phyloP scores from a whole-genome alignment of 208 protist species.

The Trypanosoma vivax region DNA sequence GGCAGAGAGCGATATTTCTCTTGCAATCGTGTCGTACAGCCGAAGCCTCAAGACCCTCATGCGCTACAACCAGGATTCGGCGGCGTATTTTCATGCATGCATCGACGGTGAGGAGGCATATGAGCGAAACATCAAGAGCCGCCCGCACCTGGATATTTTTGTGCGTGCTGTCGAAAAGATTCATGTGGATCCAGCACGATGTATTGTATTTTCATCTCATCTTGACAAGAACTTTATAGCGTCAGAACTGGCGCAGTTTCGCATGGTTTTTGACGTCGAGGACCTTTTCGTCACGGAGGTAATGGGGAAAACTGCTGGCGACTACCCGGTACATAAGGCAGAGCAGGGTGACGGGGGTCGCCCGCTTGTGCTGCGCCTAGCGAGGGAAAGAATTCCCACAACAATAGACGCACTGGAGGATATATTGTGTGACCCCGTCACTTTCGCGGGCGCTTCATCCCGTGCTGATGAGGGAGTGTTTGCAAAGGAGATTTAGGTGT shows the following conservation, averaged over 20 bases:
- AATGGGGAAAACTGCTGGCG: constrained; percentile 5
- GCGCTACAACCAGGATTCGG: constrained; percentile 41
- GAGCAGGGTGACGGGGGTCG: constrained; percentile 18
- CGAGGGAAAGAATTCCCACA: constrained; percentile 43
- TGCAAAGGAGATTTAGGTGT: too few relatives aligned
- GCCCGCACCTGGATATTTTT: constrained; percentile 79
- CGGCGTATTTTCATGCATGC: constrained; percentile 53
- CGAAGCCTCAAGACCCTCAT: constrained; percentile 63
- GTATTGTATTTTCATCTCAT: constrained; percentile 73
- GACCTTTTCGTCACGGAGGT: constrained; percentile 72
- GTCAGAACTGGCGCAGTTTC: constrained; percentile 53
- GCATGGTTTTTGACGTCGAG: constrained; percentile 88
- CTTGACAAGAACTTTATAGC: constrained; percentile 72
- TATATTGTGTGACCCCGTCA: too few relatives aligned
- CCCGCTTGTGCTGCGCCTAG: constrained; percentile 59
- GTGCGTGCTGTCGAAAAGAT: constrained; percentile 76
- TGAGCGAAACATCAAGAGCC: constrained; percentile 62
- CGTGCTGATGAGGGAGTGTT: too few relatives aligned
- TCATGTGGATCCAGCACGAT: constrained; percentile 64
- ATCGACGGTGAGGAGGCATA: constrained; percentile 88
- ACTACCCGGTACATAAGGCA: constrained; percentile 42
- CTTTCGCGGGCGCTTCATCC: too few relatives aligned
- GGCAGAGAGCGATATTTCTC: constrained; percentile 41
- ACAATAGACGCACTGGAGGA: constrained; percentile 79
- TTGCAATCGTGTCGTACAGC: constrained; percentile 81